A percentile compares a stretch with the other conserved stretches of the same genome.
phyloP scores from a whole-genome alignment of 495 filamentous ascomycete species.

The Talaromyces borbonicus region DNA sequence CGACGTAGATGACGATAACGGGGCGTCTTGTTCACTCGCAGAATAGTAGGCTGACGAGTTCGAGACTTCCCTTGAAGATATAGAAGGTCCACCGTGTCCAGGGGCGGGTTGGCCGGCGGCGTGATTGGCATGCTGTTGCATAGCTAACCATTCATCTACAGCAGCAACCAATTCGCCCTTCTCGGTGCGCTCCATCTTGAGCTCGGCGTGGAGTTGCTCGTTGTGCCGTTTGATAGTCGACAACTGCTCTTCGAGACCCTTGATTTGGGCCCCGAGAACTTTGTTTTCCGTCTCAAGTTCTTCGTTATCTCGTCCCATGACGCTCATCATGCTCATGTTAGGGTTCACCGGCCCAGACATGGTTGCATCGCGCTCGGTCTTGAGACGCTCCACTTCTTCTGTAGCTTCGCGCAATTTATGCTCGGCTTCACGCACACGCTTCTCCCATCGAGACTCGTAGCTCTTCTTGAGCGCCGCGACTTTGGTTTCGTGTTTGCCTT shows the following conservation, averaged over 20 bases:
- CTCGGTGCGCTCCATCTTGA: conserved; percentile 72
- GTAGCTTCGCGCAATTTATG: conserved; percentile 52
- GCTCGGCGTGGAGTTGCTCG: conserved; percentile 47
- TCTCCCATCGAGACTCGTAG: conserved; percentile 84
- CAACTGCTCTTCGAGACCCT: conserved; percentile 61
- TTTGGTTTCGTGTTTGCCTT: conserved; percentile 92
- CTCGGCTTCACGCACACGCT: conserved; percentile 69
- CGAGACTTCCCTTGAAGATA: conserved; percentile 4
- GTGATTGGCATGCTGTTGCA: conserved; percentile 37
- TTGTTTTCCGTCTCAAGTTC: conserved; percentile 41
- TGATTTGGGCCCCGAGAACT: conserved; percentile 52
- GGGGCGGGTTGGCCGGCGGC: conserved; percentile 8
- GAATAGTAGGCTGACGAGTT: conserved; percentile 5
- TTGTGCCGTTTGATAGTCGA: conserved; percentile 54
- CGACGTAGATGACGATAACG: neutral
- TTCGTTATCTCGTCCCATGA: conserved; percentile 31
- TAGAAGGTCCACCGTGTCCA: too few relatives aligned
- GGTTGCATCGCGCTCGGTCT: conserved; percentile 51
- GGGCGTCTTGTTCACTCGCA: conserved; percentile 2
- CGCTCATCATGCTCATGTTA: conserved; percentile 22
- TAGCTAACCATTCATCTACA: conserved; percentile 78
- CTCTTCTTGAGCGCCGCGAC: conserved; percentile 89
- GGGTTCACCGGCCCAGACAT: conserved; percentile 48
- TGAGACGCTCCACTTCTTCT: conserved; percentile 66
- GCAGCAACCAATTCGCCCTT: conserved; percentile 90